Percentiles rank a stretch among this genome's conserved stretches.
These are phyloP conservation scores for Eucalyptus virginea DNA, from an alignment of 345 rosid species.

Conservation along the genomic window DNA sequence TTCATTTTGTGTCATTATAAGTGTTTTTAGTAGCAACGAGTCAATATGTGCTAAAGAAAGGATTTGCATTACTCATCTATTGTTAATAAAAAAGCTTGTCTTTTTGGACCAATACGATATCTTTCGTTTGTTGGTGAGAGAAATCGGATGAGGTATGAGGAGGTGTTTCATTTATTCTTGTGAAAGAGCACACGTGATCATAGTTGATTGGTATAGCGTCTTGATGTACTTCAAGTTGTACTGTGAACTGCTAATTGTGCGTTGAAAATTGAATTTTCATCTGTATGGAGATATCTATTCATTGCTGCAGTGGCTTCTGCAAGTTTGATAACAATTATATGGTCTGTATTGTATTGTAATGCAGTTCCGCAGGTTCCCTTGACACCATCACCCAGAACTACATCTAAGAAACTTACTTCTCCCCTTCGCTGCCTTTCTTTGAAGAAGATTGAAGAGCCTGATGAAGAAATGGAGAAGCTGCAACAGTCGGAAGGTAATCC, in stretches of 20 bases:
- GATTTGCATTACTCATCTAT: neutral
- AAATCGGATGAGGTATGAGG: neutral
- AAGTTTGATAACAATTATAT: neutral
- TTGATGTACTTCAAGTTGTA: neutral
- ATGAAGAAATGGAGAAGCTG: slow-evolving; percentile 52
- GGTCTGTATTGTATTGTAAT: neutral
- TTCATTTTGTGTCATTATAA: neutral
- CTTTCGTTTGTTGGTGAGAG: neutral
- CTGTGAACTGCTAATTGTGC: neutral
- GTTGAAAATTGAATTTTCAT: neutral
- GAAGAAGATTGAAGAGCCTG: slow-evolving; percentile 58
- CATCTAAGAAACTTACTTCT: slow-evolving; percentile 70
- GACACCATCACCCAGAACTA: slow-evolving; percentile 76
- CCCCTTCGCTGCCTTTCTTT: slow-evolving; percentile 84
- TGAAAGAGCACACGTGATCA: neutral
- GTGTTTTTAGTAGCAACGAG: neutral
- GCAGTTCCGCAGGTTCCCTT: slow-evolving; percentile 36
- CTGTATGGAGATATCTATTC: neutral
- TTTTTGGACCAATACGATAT: neutral
- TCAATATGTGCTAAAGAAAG: neutral
- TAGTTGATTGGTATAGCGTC: neutral
- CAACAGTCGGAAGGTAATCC: slow-evolving; percentile 34
- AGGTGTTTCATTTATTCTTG: neutral
- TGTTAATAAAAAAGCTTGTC: neutral
- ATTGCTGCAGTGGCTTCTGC: neutral